Conservation (phyloP, 2,329 filamentous ascomycete genomes). For the Lecanosticta acicola region DNA sequence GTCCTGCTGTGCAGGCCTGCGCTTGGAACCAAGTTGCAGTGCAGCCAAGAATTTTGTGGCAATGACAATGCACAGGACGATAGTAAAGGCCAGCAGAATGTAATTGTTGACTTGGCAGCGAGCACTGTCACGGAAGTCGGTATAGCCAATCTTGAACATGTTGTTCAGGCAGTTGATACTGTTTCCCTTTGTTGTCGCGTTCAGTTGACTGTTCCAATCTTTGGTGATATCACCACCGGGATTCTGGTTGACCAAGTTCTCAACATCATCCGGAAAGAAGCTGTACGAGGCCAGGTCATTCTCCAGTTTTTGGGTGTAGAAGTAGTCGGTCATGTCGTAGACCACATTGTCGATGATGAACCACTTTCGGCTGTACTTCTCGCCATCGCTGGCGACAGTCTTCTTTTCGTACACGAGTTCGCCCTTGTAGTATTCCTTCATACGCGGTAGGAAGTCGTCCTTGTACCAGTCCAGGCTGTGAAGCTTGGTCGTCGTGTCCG, state of each 20-base stretch:
- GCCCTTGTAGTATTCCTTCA: constrained; percentile 82
- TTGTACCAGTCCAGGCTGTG: constrained; percentile 69
- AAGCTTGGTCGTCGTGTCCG: constrained; percentile 53
- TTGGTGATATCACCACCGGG: constrained; percentile 73
- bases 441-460: constrained; percentile 65
- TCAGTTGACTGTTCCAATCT: constrained; percentile 54
- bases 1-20: constrained; percentile 82
- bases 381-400: constrained; percentile 59
- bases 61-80: constrained; percentile 75
- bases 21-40: constrained; percentile 87
- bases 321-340: constrained; percentile 91
- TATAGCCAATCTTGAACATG: constrained; percentile 73
- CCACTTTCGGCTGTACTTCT: constrained; percentile 66
- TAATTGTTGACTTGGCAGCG: constrained; percentile 87
- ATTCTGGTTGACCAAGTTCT: constrained; percentile 64
- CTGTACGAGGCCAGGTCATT: constrained; percentile 54
- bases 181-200: constrained; percentile 53
- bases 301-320: constrained; percentile 61
- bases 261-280: constrained; percentile 67
- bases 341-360: constrained; percentile 68
- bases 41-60: constrained; percentile 85
- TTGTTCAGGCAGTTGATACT: constrained; percentile 77
- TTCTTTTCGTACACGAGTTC: constrained; percentile 66
- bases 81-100: constrained; percentile 79
- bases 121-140: constrained; percentile 73